phyloP scores from a whole-genome alignment of 352 stramenopile genomes.

The Pythium periplocum region DNA sequence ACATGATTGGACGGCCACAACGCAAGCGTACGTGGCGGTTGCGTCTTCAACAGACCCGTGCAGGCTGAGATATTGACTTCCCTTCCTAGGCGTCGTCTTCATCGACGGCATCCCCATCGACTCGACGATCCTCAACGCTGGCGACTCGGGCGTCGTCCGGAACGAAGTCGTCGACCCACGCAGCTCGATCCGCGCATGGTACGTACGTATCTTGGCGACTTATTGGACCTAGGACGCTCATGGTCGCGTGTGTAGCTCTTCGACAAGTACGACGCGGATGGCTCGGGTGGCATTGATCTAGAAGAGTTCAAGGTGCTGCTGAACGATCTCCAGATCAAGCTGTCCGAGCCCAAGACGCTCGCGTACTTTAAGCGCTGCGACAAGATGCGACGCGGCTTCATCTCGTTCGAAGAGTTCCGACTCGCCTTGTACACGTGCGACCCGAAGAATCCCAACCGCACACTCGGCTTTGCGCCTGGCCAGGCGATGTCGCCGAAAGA shows the following conservation, averaged over 20 bases:
- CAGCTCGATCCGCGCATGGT: constrained; percentile 47
- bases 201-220: constrained; percentile 5
- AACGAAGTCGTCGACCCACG: constrained; percentile 21
- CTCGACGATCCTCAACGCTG: constrained; percentile 43
- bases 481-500: constrained; percentile 73
- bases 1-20: constrained; percentile 50
- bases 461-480: constrained; percentile 57
- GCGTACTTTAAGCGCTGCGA: constrained; percentile 82
- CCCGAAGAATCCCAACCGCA: constrained; percentile 68
- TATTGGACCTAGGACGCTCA: not conserved
- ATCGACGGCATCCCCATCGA: constrained; percentile 74
- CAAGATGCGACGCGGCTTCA: constrained; percentile 44
- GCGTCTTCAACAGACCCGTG: no score
- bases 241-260: constrained; percentile 44
- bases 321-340: constrained; percentile 41
- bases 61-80: not conserved
- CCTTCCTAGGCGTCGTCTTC: constrained; percentile 48
- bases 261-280: constrained; percentile 76
- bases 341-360: constrained; percentile 64
- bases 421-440: constrained; percentile 76
- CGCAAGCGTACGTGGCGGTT: constrained; percentile 35
- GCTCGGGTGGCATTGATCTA: constrained; percentile 71
- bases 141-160: constrained; percentile 21
- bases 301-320: constrained; percentile 76
- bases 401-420: constrained; percentile 80